Evolutionary conservation across 2,329 filamentous ascomycete genomes (phyloP).

Genomic region (Metarhizium anisopliae): DNA sequence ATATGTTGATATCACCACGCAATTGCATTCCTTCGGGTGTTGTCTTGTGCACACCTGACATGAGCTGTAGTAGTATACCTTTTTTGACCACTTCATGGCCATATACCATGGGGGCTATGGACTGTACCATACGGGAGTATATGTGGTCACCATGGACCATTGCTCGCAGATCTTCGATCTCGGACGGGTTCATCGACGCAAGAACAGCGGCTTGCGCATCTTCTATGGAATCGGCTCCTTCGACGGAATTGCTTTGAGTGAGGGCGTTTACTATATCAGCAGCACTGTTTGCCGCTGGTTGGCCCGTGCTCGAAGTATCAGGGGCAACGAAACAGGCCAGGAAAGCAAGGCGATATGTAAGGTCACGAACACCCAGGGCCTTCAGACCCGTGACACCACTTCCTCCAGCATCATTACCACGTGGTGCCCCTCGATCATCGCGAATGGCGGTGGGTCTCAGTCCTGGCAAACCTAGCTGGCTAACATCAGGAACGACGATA

Average conservation of each 20-base stretch:
- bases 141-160: constrained; percentile 97
- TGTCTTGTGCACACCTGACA: constrained; percentile 89
- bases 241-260: constrained; percentile 51
- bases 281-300: constrained; percentile 53
- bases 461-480: constrained; percentile 85
- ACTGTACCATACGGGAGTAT: constrained; percentile 85
- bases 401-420: constrained; percentile 73
- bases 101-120: constrained; percentile 92
- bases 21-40: constrained; percentile 93
- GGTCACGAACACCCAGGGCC: constrained; percentile 83
- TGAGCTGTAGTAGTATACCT: constrained; percentile 82
- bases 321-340: constrained; percentile 92
- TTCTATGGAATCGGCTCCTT: constrained; percentile 64
- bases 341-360: constrained; percentile 95
- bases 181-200: constrained; percentile 71
- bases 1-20: constrained; percentile 97
- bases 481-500: constrained; percentile 95
- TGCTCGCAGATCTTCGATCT: constrained; percentile 82
- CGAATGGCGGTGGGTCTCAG: constrained; percentile 73
- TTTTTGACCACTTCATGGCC: constrained; percentile 98
- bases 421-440: constrained; percentile 64
- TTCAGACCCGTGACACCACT: constrained; percentile 83
- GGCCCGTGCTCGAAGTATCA: constrained; percentile 72
- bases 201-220: constrained; percentile 82
- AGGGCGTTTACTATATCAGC: constrained; percentile 79